Evolutionary conservation across 2,329 filamentous ascomycete genomes (phyloP), one percentile per base, ranked within the genome.

Genomic region (Cladosporium oxysporum): DNA sequence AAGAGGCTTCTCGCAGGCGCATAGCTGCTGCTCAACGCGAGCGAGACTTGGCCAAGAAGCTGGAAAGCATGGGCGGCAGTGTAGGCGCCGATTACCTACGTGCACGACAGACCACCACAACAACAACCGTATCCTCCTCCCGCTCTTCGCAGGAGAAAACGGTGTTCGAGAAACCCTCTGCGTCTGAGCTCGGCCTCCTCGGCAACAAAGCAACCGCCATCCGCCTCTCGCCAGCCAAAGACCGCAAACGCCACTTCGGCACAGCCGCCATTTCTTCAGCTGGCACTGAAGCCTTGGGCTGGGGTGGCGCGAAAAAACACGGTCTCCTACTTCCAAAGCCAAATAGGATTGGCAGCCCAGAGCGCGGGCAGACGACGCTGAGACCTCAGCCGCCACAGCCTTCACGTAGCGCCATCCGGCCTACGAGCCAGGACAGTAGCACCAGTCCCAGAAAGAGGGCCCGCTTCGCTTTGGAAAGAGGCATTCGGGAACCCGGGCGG

Each of bases 21-120:
- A 80, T 93, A 6, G 85, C 87, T 6, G 85, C 85, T 16, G 85
- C 87, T 71, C 90, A 93, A 76, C 89, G 86, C 73, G 91, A 94
- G 76, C 83, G 87, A 23, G 88, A 91, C 28, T 84, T 95, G 58
- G 90, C 88, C 69, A 87, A 86, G 74, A 87, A 87, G 70, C 82
- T 95, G 2, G 87, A 86, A 11, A 80, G 85, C 60, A 80, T 88
- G 66, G 90, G 90, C 11, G 84, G 81, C 58, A 88, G 88, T 6
- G 84, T 89, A 0, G 91, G 90, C 2, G 85, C 83, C 57, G 89
- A 92, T 67, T 93, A 93, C 76, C 88, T 93, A 84, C 83, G 80
- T 62, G 59, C 75, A 11, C 69, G 70, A 44, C 69, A 72, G 47
- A 66, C 64, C 16, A 67, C 66, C 26, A 50, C 37, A 18, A 65